A percentile compares a stretch with the other conserved stretches of the same genome.
phyloP scores from a whole-genome alignment of 176 grass and related monocot genomes.

The Aegilops sharonensis region DNA sequence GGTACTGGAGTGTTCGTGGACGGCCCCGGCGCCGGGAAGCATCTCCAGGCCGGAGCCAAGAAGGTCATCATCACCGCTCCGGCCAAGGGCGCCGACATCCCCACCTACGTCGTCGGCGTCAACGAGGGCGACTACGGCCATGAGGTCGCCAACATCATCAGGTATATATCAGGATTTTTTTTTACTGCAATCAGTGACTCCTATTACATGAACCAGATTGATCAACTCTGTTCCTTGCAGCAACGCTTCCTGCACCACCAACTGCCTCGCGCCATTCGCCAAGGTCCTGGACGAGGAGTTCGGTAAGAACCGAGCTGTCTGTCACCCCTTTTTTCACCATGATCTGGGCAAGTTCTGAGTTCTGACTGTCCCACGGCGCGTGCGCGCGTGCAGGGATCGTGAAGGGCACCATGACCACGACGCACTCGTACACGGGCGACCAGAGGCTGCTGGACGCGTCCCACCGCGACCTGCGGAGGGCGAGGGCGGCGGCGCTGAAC shows the following conservation, averaged over 20 bases:
- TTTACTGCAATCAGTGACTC: no score
- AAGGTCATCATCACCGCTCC: conserved; percentile 99
- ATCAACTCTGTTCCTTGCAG: conserved; percentile 39
- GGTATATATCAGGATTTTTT: conserved; percentile 24
- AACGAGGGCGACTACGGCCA: conserved; percentile 92
- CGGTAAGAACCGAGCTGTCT: conserved; percentile 35
- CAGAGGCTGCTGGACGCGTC: conserved; percentile 95
- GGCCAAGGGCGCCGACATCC: conserved; percentile 96
- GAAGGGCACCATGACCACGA: conserved; percentile 99
- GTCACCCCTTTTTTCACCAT: not conserved
- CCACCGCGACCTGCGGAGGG: conserved; percentile 83
- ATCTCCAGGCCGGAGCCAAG: conserved; percentile 95
- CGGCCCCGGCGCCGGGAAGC: conserved; percentile 94
- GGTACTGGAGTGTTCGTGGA: conserved; percentile 98
- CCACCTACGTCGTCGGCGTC: conserved; percentile 92
- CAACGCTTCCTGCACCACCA: conserved; percentile 98
- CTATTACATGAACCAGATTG: not conserved
- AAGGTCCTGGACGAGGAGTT: conserved; percentile 93
- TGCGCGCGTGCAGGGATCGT: conserved; percentile 53
- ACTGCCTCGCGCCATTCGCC: conserved; percentile 96
- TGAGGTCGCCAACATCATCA: conserved; percentile 77
- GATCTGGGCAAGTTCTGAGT: not conserved
- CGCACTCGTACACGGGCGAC: conserved; percentile 96
- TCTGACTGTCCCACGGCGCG: no score
- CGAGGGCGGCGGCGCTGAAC: conserved; percentile 87